Base-by-base conservation (phyloP, 2,329 filamentous ascomycete species). In the Stagonosporopsis cucurbitacearum region DNA sequence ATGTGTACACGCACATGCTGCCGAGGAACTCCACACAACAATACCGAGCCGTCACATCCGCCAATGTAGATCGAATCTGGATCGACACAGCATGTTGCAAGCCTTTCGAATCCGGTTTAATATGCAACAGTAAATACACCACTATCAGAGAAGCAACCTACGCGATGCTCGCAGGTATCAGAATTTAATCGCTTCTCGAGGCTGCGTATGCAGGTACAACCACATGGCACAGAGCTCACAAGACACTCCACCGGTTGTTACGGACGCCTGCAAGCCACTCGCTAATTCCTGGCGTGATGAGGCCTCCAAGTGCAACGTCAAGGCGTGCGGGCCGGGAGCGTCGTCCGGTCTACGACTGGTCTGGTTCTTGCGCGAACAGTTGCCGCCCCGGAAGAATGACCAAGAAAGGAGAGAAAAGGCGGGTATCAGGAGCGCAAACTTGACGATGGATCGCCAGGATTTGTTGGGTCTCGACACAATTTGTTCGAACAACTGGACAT, bases 1-100 rank as follows among this genome's bases (percentile, higher is more conserved):
- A 41, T 41, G 41, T 32, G 42, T n/a, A n/a, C 25, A 26, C 30
- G 65, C 67, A 70, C 67, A 66, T 70, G 67, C 59, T 60, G 57
- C 67, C 67, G 67, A 70, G 67, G 67, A 64, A 46, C 39, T 25
- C 49, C 33, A 25, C 49, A 54, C 35, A 39, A 33, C 41, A 39
- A 23, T 26, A 51, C 63, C 62, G 57, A 67, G 54, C 58, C 59
- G 57, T 56, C 46, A 58, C 55, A 48, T 47, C 50, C 51, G 47
- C 51, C 50, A 41, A 23, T 23, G n/a, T 40, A 43, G 32, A 52
- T 37, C 36, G 36, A 12, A 47, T 51, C 51, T 36, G 30, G 53
- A 56, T 50, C 53, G 36, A 37, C 53, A 54, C 12, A 51, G 39
- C 39, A 59, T 53, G 57, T 60, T 39, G 43, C 53, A 62, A 47